These are phyloP conservation scores for Juglanconis juglandina DNA, from an alignment of 2,329 filamentous ascomycete species.

Conservation along the genomic window DNA sequence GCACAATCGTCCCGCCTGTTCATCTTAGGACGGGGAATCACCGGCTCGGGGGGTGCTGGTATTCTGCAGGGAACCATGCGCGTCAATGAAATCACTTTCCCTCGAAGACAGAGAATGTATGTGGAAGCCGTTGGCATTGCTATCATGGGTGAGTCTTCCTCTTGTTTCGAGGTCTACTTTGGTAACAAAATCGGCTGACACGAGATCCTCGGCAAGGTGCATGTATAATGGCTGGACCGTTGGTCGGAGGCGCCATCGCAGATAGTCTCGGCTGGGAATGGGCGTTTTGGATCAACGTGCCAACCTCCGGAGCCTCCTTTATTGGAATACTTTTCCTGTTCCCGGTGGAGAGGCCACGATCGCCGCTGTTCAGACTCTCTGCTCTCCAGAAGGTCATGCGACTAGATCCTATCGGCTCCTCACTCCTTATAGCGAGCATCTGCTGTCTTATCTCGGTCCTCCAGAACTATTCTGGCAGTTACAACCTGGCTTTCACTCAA, in stretches of 20 bases:
- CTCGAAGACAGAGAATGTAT: conserved; percentile 34
- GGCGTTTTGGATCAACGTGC: conserved; percentile 24
- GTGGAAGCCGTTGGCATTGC: conserved; percentile 22
- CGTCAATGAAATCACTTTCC: conserved; percentile 29
- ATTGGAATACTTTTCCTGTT: conserved; percentile 21
- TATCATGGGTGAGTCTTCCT: conserved; percentile 10
- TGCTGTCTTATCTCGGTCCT: neutral
- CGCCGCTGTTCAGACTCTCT: neutral
- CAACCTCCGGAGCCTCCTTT: conserved; percentile 21
- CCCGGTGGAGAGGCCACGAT: neutral
- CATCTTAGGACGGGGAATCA: conserved; percentile 24
- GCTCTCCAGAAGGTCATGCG: conserved; percentile 17
- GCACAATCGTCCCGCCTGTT: conserved; percentile 18
- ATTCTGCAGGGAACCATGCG: conserved; percentile 26
- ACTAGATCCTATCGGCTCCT: conserved; percentile 33
- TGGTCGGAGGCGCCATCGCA: conserved; percentile 20
- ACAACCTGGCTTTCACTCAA: neutral
- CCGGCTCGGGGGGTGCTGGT: conserved; percentile 22
- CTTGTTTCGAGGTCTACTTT: neutral
- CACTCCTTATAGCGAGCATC: conserved; percentile 25
- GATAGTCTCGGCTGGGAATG: conserved; percentile 19
- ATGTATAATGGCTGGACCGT: conserved; percentile 18
- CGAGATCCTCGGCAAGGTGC: neutral
- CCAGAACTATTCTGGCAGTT: neutral
- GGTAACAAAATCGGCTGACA: neutral